Base-by-base conservation (phyloP, 2,329 filamentous ascomycete species). In the Thelonectria rubi region DNA sequence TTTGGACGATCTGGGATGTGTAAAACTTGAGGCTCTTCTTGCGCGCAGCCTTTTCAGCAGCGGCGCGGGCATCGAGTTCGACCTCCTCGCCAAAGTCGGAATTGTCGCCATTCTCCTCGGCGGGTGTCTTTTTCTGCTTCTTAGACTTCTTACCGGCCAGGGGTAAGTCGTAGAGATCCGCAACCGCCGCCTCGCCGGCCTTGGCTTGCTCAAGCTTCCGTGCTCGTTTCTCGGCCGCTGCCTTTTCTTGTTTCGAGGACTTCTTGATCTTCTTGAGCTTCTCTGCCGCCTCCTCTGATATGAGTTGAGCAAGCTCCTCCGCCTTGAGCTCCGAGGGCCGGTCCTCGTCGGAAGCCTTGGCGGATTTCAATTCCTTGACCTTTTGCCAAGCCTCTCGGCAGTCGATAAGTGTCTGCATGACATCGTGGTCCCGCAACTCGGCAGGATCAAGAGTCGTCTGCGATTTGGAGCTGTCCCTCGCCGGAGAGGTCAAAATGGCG, bases 1-100 rank as follows among this genome's bases (percentile, higher is more conserved):
- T 98, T 76, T 98, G 94, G 26, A 92, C 91, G 67, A 99, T 95
- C 76, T 99, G 95, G 3, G 94, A 97, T 2, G 96, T 98, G 84
- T 99, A 99, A 83, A 99, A 99, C 65, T 93, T 91, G 60, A 99
- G 86, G 66, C 88, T 93, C 83, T 96, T 97, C 84, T 95, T 97
- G 77, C 91, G 91, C 62, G 88, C 86, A 0, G 90, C 91, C 79
- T 99, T 99, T 72, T 97, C 92, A 43, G 91, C 91, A 1, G 92
- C 90, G 63, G 94, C 88, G 63, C 88, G 85, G 11, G 89, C 88
- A 55, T 93, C 92, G 60, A 98, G 85, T 4, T 83, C 80, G 15
- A 92, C 90, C 75, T 97, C 93, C 72, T 99, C 95, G 69, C 94
- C 95, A 74, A 99, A 94, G 80, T 99, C 95, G 3, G 93, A 97